Base-by-base conservation (phyloP, 345 rosid genomes). In the Cardiospermum halicacabum region DNA sequence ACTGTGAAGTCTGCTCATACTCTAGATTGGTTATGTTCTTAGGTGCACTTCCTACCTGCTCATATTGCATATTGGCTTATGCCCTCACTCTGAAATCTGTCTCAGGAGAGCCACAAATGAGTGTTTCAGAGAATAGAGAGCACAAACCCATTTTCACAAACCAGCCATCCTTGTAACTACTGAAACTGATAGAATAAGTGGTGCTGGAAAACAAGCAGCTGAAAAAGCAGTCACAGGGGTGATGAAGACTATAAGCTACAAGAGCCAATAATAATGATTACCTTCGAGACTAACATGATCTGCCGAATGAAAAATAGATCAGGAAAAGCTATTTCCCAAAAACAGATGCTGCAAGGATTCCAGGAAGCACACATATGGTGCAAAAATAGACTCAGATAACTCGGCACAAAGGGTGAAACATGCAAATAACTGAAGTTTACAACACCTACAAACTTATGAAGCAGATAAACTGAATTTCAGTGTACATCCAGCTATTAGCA, bases 201-300 rank as follows among this genome's bases (percentile, higher is more conserved):
- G 83, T 5, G 83, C 74, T 0, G 92, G 89, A 31, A 58, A 71
- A 59, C 73, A 68, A 37, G 82, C 72, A 5, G 82, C 75, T 37
- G 85, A 80, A 72, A 86, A 15, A 60, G 86, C 74, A 3, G 92
- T 75, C 15, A 82, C 12, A 6, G 89, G 77, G 28, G 97, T 86
- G 34, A 77, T 77, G 10, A 80, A 71, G 45, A 86, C 91, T 22
- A 88, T 82, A 40, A 92, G 81, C 78, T 89, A 97, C 69, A 92
- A 70, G 47, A 92, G 93, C 86, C 82, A 89, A 65, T 92, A 94
- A 75, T 85, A 92, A 61, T 89, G 96, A n/a, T n/a, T n/a, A 51
- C 98, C 96, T 80, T 89, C 96, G 13, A 92, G 84, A 40, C 96
- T 96, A 51, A 67, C 81, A 50, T 88, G 98, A 55, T 89, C 93